phyloP scores from a whole-genome alignment of 1,284 basidiomycete genomes.

The Rhizoctonia solani region DNA sequence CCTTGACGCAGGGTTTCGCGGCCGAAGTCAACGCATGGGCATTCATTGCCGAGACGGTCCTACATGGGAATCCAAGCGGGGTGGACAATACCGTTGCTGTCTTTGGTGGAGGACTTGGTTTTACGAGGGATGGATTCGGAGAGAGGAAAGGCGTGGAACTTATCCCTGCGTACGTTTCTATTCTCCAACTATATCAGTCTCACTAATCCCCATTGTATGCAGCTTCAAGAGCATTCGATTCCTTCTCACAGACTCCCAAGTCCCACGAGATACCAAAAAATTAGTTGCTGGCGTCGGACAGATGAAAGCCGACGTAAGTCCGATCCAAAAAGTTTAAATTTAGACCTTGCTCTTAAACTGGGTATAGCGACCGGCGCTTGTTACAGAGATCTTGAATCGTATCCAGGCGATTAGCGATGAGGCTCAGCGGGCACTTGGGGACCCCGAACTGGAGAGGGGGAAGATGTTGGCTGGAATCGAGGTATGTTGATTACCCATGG shows the following conservation, averaged over 20 bases:
- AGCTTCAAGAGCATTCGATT: conserved; percentile 76
- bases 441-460: conserved; percentile 68
- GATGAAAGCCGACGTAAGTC: conserved; percentile 66
- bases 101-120: conserved; percentile 91
- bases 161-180: conserved; percentile 72
- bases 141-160: conserved; percentile 79
- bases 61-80: conserved; percentile 97
- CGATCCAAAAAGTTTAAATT: conserved; percentile 36
- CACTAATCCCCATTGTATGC: not conserved
- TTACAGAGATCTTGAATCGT: conserved; percentile 70
- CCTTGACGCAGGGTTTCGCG: conserved; percentile 61
- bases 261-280: conserved; percentile 92
- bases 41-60: conserved; percentile 92
- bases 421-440: conserved; percentile 73
- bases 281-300: conserved; percentile 87
- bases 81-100: conserved; percentile 96
- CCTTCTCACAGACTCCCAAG: conserved; percentile 89
- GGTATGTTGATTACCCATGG: conserved; percentile 32
- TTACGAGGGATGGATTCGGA: conserved; percentile 80
- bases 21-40: conserved; percentile 91
- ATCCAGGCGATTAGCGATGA: conserved; percentile 85
- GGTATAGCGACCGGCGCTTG: conserved; percentile 72
- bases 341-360: conserved; percentile 40
- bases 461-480: conserved; percentile 59
- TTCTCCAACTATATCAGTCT: not conserved